Base-by-base conservation (phyloP, 1,284 basidiomycete species). In the Microbotryum scabiosae region DNA sequence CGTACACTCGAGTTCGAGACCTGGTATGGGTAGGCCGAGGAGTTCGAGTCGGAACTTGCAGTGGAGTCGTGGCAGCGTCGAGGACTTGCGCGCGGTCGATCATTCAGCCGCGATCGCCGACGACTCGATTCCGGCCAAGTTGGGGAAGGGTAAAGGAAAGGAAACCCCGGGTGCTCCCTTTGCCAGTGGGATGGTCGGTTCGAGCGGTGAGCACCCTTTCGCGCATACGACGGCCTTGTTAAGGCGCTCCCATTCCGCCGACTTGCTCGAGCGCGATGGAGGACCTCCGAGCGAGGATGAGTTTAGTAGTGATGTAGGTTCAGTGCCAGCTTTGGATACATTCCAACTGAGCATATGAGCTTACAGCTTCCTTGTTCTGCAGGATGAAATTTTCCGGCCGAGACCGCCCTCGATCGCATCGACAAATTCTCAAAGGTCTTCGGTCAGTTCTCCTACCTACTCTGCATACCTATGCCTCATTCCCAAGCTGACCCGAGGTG, bases 371-470 rank as follows among this genome's bases (percentile, higher is more conserved):
- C 1, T 1, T 26, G 4, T 4, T 20, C 1, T 43, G 44, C 59
- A 71, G 70, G 64, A 63, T 5, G 70, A 70, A 45, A 59, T 67
- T 2, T 71, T 67, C 36, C 58, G 65, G 6, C 58, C 61, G 26
- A 57, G 69, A 1, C 67, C 70, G 1, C 59, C 65, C 1, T 69
- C 69, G 0, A 60, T 70, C 26, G 58, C 64, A 2, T 67, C 60
- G 0, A 57, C 55, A 18, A 61, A 62, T 18, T 69, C 67, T 10
- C 57, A 59, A 25, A 55, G 61, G 23, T 69, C 66, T 3, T 70
- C 68, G 2, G 63, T 63, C n/a, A 18, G 59, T 30, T 30, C 25
- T 5, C 3, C 7, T 16, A 30, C 3, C 8, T 16, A 6, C 12
- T 9, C 30, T 7, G 10, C 12, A 7, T 9, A 5, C 5, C 10